Evolutionary conservation across 306 rosid species (phyloP), one percentile per base, ranked within the genome.

Genomic region (Mucuna pruriens): DNA sequence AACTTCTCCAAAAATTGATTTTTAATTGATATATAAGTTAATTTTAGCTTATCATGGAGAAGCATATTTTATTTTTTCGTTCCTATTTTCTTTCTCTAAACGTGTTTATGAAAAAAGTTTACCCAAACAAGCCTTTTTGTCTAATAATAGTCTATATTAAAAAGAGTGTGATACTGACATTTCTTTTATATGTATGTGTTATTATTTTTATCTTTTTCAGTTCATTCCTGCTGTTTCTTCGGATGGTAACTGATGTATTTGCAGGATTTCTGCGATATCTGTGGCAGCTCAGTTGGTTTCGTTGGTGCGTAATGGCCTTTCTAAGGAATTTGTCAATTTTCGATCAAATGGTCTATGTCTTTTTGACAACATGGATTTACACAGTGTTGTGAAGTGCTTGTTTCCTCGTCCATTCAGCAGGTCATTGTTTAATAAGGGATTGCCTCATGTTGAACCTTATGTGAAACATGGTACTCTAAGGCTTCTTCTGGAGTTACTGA

Each of bases 401-500:
- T 95, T 82, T 87, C 93, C 95, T 60, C 93, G 88, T 69, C 91
- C 92, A 29, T 93, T 95, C 83, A 91, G 86, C 77, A 86, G 92
- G 83, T 73, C 94, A n/a, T 16, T 77, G 48, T 85, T 95, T 83
- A 90, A 91, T 76, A 95, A 84, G 84, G 98, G 99, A 75, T 82
- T 95, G 91, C 96, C 87, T 82, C 95, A 93, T 54, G 26, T 85
- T 40, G 83, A 93, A 69, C 79, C 88, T 82, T 88, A 87, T 70
- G 97, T 90, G 65, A 94, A 92, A 82, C 96, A 94, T 75, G 93
- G 96, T 38, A 89, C 94, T 73, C 85, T 95, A 64, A 89, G 92
- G 87, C 91, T 91, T 87, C 92, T 95, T 83, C 83, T 90, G 80
- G 99, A 91, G 85, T 89, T 85, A 67, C 75, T 93, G 75, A 91